A percentile compares a stretch with the other conserved stretches of the same genome.
phyloP scores from a whole-genome alignment of 2,329 filamentous ascomycete genomes.

The Paecilomyces dactylethromorphus region DNA sequence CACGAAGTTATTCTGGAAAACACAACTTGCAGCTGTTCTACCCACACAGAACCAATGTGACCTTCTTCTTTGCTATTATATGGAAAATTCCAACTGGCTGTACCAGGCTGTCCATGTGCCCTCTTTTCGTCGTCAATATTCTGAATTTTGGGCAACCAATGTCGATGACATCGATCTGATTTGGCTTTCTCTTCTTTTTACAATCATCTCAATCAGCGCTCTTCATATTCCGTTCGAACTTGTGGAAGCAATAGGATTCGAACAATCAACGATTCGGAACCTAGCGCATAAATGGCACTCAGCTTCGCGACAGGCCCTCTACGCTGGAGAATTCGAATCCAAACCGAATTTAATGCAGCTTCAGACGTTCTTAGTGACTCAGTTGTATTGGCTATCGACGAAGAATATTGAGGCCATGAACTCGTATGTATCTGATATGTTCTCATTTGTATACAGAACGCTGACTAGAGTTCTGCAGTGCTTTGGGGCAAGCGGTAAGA shows the following conservation, averaged over 20 bases:
- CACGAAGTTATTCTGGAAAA: slow-evolving; percentile 14
- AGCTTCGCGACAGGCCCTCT: slow-evolving; percentile 21
- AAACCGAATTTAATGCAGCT: slow-evolving; percentile 20
- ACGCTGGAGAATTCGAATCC: slow-evolving; percentile 20
- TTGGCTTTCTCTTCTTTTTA: slow-evolving; percentile 23
- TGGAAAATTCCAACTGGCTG: slow-evolving; percentile 25
- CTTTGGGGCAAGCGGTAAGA: slow-evolving; percentile 16
- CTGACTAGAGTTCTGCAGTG: slow-evolving; percentile 2
- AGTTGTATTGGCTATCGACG: slow-evolving; percentile 26
- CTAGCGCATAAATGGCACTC: slow-evolving; percentile 21
- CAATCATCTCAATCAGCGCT: slow-evolving; percentile 21
- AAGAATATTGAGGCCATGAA: slow-evolving; percentile 25
- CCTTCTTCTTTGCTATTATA: slow-evolving; percentile 19
- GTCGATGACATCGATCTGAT: slow-evolving; percentile 21
- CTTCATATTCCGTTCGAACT: slow-evolving; percentile 18
- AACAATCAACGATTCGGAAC: slow-evolving; percentile 9
- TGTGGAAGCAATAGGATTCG: slow-evolving; percentile 15
- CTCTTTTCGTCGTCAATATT: slow-evolving; percentile 17
- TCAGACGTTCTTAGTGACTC: slow-evolving; percentile 21
- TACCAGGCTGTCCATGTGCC: slow-evolving; percentile 20
- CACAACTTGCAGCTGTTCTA: slow-evolving; percentile 12
- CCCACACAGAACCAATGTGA: slow-evolving; percentile 16
- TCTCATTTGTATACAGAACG: neutral
- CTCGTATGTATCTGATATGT: slow-evolving; percentile 15
- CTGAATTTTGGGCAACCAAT: slow-evolving; percentile 17